These are phyloP conservation scores for Ulota crispa DNA, from an alignment of 225 moss, liverwort and hornwort genomes.

Conservation along the genomic window DNA sequence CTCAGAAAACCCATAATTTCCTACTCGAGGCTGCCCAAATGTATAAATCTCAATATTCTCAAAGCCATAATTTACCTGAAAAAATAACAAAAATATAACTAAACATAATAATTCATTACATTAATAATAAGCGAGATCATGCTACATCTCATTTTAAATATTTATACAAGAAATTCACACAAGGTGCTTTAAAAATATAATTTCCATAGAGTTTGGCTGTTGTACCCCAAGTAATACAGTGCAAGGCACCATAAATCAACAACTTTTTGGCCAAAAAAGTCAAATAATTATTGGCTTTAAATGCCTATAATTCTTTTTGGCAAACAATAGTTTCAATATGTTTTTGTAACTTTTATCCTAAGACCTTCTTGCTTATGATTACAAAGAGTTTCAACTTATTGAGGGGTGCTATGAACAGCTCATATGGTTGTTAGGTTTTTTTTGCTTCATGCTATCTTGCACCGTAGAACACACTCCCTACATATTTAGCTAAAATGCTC, in stretches of 20 bases:
- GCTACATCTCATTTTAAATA: background rate
- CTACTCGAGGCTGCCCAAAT: constrained; percentile 93
- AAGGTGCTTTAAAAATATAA: background rate
- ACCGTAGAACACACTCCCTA: background rate
- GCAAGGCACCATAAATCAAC: too few relatives aligned
- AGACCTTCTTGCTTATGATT: too few relatives aligned
- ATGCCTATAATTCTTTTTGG: too few relatives aligned
- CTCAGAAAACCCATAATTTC: constrained; percentile 72
- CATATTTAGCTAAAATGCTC: background rate
- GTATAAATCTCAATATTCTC: constrained; percentile 68
- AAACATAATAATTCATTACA: background rate
- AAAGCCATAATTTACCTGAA: constrained; percentile 67
- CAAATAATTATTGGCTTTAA: too few relatives aligned
- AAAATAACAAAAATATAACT: background rate
- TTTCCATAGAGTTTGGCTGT: background rate
- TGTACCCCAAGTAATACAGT: background rate
- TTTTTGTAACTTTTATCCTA: too few relatives aligned
- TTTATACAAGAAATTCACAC: background rate
- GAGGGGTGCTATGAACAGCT: too few relatives aligned
- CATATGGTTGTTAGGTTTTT: too few relatives aligned
- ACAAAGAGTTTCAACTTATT: too few relatives aligned
- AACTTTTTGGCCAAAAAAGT: too few relatives aligned
- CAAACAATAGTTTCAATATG: too few relatives aligned
- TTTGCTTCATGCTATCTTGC: too few relatives aligned
- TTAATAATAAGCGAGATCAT: background rate